Evolutionary conservation across 1,139 yeast genomes (phyloP), one percentile per base, ranked within the genome.

Genomic region (Yamadazyma kanchanaburiensis): DNA sequence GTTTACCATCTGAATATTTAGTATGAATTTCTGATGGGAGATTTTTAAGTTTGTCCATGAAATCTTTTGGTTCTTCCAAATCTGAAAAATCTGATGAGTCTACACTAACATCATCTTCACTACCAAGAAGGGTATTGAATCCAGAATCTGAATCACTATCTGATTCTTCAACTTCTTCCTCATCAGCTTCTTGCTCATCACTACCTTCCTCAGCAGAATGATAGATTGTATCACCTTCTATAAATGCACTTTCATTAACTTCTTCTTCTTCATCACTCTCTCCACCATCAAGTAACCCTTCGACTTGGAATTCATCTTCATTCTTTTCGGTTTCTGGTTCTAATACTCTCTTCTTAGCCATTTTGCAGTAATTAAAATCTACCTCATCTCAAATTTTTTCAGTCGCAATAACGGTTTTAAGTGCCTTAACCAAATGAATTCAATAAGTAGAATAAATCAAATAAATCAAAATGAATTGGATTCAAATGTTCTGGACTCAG

Each of bases 1-100:
- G 77, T 33, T 72, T 66, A 7, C 96, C 96, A 56, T 89, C 96
- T 0, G 96, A 79, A 46, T 74, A 83, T 42, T 68, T 68, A 15
- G 83, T 65, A 29, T 66, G 64, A 19, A 72, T 52, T 16, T 55
- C 62, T 20, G 53, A 57, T 4, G 54, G 42, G 11, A 57, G 54
- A 12, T 63, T 51, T 2, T 76, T 67, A 37, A 72, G 51, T 9
- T 76, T 64, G 39, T 76, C 67, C 31, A 80, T 61, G 10, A 77
- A 70, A 13, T 66, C 72, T 22, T 55, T 55, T 28, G 75, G 76
- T 38, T 72, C 79, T n/a, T n/a, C n/a, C n/a, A n/a, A n/a, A 34
- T 72, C 77, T 11, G 66, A 60, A 33, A 63, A 60, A 28, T 60
- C 69, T 5, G 44, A 41, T n/a, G 68, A 60, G 28, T 62, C 60